Percentiles rank a stretch among this genome's conserved stretches.
These are phyloP conservation scores for Amaranthus hypochondriacus DNA, from an alignment of 148 eudicot genomes.

Conservation along the genomic window DNA sequence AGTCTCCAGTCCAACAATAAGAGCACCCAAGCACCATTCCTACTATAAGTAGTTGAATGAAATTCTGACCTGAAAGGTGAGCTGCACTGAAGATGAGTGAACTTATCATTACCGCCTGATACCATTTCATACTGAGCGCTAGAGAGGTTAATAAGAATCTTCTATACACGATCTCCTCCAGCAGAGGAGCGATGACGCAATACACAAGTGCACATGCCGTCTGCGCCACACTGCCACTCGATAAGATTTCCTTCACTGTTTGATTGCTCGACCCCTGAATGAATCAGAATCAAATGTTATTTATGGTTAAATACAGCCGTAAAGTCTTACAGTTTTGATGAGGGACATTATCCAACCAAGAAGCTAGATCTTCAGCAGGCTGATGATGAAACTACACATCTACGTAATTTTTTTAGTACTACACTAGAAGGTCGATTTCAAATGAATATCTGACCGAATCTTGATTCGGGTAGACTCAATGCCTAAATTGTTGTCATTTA, in stretches of 20 bases:
- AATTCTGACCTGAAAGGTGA: constrained; percentile 74
- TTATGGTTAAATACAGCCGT: too few species aligned
- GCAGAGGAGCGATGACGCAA: constrained; percentile 67
- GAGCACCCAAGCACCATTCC: constrained; percentile 76
- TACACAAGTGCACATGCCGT: constrained; percentile 50
- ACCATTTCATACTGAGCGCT: constrained; percentile 59
- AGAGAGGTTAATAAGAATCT: constrained; percentile 63
- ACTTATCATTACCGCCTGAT: constrained; percentile 58
- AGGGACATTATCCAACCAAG: too few species aligned
- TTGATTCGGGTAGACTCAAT: too few species aligned
- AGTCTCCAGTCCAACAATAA: constrained; percentile 79
- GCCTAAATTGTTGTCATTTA: too few species aligned
- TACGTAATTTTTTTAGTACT: too few species aligned
- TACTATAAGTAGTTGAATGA: constrained; percentile 51
- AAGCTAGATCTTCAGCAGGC: too few species aligned
- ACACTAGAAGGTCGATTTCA: too few species aligned
- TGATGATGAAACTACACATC: too few species aligned
- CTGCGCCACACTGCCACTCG: constrained; percentile 39
- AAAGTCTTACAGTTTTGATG: too few species aligned
- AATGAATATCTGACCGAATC: too few species aligned
- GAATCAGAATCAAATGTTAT: not conserved
- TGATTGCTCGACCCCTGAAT: constrained; percentile 60
- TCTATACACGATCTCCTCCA: constrained; percentile 82
- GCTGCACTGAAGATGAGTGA: constrained; percentile 66
- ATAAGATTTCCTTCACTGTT: constrained; percentile 55